A percentile compares a stretch with the other conserved stretches of the same genome.
phyloP scores from a whole-genome alignment of 305 asterid species.

The Rubia tinctorum region DNA sequence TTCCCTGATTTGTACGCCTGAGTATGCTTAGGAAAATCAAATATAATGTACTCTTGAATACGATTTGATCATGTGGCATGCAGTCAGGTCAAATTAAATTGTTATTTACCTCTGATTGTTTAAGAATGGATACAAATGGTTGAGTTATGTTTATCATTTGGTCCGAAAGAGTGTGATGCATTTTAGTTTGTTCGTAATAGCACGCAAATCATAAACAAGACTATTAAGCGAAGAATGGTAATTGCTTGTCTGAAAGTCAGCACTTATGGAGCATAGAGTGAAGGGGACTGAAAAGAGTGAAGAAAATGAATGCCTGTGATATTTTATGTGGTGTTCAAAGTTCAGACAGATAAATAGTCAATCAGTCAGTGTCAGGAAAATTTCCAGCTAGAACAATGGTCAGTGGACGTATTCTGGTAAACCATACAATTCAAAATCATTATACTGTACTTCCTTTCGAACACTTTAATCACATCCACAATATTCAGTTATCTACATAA shows the following conservation, averaged over 20 bases:
- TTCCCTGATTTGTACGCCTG: slow-evolving; percentile 8
- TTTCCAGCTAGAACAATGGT: background rate
- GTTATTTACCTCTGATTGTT: background rate
- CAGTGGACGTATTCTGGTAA: background rate
- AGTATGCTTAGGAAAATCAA: background rate
- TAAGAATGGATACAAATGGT: too few species aligned
- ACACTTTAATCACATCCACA: background rate
- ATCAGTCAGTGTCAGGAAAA: background rate
- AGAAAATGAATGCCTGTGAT: background rate
- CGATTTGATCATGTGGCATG: background rate
- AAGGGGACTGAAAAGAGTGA: too few species aligned
- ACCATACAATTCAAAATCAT: too few species aligned
- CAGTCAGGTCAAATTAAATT: slow-evolving; percentile 1
- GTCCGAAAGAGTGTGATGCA: background rate
- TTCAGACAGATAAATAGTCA: background rate
- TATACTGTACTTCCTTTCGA: too few species aligned
- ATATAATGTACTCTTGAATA: background rate
- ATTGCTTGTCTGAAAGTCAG: too few species aligned
- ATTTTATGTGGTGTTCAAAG: background rate
- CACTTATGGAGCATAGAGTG: too few species aligned
- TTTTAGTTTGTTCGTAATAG: too few species aligned
- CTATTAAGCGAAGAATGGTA: too few species aligned
- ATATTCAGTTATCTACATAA: background rate
- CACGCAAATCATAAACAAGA: too few species aligned
- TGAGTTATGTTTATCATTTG: background rate